Percentiles rank a stretch among this genome's conserved stretches.
phyloP scores from a whole-genome alignment of 2,329 filamentous ascomycete species.

The Claviceps sorghi region DNA sequence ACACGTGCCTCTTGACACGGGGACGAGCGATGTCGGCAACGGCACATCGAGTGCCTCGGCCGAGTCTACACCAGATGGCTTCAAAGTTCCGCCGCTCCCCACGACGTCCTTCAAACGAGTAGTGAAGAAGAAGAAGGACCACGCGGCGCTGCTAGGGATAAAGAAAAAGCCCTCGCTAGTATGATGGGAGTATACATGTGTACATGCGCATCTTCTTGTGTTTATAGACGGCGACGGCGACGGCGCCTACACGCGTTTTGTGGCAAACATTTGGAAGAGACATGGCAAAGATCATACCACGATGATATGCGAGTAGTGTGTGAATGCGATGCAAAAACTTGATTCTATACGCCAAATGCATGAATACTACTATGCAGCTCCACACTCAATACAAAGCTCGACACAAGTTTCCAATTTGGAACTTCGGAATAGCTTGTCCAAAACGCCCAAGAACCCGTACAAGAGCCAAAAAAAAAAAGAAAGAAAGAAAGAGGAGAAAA shows the following conservation, averaged over 20 bases:
- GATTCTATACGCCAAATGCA: not conserved
- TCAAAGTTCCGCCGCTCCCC: conserved; percentile 7
- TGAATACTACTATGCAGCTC: not conserved
- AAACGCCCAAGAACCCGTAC: too few relatives aligned
- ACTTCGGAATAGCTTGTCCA: too few relatives aligned
- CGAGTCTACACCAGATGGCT: conserved; percentile 13
- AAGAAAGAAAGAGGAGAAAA: too few relatives aligned
- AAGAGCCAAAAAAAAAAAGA: too few relatives aligned
- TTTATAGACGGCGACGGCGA: too few relatives aligned
- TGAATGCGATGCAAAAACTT: not conserved
- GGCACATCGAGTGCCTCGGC: conserved; percentile 8
- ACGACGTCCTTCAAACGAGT: conserved; percentile 57
- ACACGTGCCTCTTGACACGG: conserved; percentile 15
- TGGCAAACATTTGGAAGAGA: not conserved
- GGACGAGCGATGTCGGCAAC: not conserved
- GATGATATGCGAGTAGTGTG: not conserved
- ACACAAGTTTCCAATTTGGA: too few relatives aligned
- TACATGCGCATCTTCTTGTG: not conserved
- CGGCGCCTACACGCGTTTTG: too few relatives aligned
- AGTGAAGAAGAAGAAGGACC: conserved; percentile 78
- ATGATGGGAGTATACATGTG: conserved; percentile 12
- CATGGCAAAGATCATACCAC: not conserved
- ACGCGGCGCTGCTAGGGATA: conserved; percentile 60
- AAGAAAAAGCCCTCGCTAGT: conserved; percentile 63
- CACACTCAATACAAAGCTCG: not conserved